Conservation (phyloP, 2,329 filamentous ascomycete genomes). For the Botrytis pseudocinerea region DNA sequence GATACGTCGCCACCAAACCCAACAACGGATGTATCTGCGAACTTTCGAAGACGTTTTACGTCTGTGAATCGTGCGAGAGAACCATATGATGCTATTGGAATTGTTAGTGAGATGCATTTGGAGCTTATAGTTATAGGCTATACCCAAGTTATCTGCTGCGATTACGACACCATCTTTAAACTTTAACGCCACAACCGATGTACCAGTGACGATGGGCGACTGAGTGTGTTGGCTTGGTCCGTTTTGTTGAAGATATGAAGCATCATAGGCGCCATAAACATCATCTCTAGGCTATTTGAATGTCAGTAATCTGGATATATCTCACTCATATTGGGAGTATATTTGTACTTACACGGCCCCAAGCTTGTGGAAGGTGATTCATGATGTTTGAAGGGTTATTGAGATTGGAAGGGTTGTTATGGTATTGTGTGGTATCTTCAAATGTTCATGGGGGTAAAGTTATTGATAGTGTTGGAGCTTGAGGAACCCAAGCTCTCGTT, state of each 20-base stretch:
- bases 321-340: constrained; percentile 11
- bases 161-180: constrained; percentile 96
- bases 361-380: constrained; percentile 73
- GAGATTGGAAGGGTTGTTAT: background rate
- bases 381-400: constrained; percentile 44
- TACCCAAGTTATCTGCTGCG: constrained; percentile 94
- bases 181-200: constrained; percentile 91
- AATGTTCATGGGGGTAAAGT: constrained; percentile 22
- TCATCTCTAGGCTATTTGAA: constrained; percentile 83
- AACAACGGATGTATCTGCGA: constrained; percentile 79
- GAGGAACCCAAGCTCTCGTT: constrained; percentile 20
- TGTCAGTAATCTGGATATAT: constrained; percentile 42
- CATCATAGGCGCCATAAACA: constrained; percentile 91
- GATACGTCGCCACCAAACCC: constrained; percentile 97
- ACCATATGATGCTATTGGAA: constrained; percentile 80
- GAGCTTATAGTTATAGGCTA: constrained; percentile 1
- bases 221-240: constrained; percentile 85
- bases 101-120: constrained; percentile 26
- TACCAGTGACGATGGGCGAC: constrained; percentile 91
- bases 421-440: constrained; percentile 14
- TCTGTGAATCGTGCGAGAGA: constrained; percentile 95
- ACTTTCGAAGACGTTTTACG: constrained; percentile 90
- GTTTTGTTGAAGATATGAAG: constrained; percentile 73
- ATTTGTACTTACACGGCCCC: constrained; percentile 63
- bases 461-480: constrained; percentile 22